A percentile compares a stretch with the other conserved stretches of the same genome.
These are phyloP conservation scores for Cyclotella kingstonii DNA, from an alignment of 108 stramenopile genomes.

Conservation along the genomic window DNA sequence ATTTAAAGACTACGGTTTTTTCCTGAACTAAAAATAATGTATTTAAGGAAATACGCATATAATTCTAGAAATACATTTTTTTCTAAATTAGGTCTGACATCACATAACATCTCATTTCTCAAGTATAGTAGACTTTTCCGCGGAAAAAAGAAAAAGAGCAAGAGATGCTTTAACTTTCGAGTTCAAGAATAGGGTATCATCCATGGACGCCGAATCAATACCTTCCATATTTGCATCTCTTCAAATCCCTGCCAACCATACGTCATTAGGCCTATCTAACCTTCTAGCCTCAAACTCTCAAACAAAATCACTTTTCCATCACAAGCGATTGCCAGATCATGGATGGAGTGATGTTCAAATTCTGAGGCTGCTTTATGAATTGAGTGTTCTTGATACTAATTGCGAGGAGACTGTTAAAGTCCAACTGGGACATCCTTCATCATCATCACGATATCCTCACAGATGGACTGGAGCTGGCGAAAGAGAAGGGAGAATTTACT, in stretches of 20 bases:
- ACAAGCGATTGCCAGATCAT: slow-evolving; percentile 71
- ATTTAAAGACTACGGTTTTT: no score
- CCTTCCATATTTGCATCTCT: slow-evolving; percentile 49
- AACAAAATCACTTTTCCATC: slow-evolving; percentile 62
- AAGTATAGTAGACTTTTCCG: no score
- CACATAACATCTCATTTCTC: no score
- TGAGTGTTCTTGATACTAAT: slow-evolving; percentile 88
- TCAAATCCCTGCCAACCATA: slow-evolving; percentile 74
- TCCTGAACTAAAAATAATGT: no score
- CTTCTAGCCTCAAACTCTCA: slow-evolving; percentile 63
- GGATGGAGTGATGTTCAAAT: slow-evolving; percentile 88
- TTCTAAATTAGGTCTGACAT: no score
- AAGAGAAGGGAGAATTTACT: slow-evolving; percentile 96
- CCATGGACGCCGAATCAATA: slow-evolving; percentile 53
- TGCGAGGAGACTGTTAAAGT: slow-evolving; percentile 55
- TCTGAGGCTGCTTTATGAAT: slow-evolving; percentile 62
- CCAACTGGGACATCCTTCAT: slow-evolving; percentile 1
- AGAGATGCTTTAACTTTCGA: no score
- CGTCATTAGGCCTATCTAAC: slow-evolving; percentile 75
- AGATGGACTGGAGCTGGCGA: slow-evolving; percentile 97
- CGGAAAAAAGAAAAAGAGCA: no score
- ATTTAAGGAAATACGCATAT: no score
- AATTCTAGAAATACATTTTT: no score
- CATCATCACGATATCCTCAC: slow-evolving; percentile 14
- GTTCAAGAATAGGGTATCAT: no score